Evolutionary conservation across 768 basidiomycete species (phyloP).

Genomic region (Rhizopogon roseolus): DNA sequence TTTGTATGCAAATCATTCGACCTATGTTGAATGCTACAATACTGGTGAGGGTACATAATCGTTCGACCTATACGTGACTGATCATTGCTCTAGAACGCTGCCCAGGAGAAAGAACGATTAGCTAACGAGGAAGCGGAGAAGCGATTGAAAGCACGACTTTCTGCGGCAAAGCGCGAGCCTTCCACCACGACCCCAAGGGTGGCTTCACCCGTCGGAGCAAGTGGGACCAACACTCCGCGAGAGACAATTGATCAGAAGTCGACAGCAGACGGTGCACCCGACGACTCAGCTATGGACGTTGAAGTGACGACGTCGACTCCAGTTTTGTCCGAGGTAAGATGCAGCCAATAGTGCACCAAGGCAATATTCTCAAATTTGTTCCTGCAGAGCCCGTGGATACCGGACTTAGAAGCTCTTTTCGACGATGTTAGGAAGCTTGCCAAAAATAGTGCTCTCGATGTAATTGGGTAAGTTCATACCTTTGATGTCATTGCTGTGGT

Average conservation of each 20-base stretch:
- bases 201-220: slow-evolving; percentile 50
- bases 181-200: slow-evolving; percentile 48
- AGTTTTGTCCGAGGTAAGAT: slow-evolving; percentile 35
- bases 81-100: slow-evolving; percentile 45
- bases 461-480: slow-evolving; percentile 59
- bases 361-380: slow-evolving; percentile 2
- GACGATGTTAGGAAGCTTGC: slow-evolving; percentile 71
- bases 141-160: slow-evolving; percentile 71
- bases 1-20: slow-evolving; percentile 92
- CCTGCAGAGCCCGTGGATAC: slow-evolving; percentile 71
- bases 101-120: slow-evolving; percentile 63
- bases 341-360: not conserved
- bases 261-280: slow-evolving; percentile 27
- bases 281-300: slow-evolving; percentile 52
- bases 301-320: slow-evolving; percentile 31
- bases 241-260: slow-evolving; percentile 20
- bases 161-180: slow-evolving; percentile 72
- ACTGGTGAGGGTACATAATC: slow-evolving; percentile 38
- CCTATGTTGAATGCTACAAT: slow-evolving; percentile 68
- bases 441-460: slow-evolving; percentile 55
- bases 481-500: slow-evolving; percentile 5
- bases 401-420: slow-evolving; percentile 67
- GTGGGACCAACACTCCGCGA: slow-evolving; percentile 24
- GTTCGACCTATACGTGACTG: slow-evolving; percentile 4
- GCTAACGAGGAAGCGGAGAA: slow-evolving; percentile 77